phyloP scores from a whole-genome alignment of 1,284 basidiomycete species.

The Phellopilus nigrolimitatus region DNA sequence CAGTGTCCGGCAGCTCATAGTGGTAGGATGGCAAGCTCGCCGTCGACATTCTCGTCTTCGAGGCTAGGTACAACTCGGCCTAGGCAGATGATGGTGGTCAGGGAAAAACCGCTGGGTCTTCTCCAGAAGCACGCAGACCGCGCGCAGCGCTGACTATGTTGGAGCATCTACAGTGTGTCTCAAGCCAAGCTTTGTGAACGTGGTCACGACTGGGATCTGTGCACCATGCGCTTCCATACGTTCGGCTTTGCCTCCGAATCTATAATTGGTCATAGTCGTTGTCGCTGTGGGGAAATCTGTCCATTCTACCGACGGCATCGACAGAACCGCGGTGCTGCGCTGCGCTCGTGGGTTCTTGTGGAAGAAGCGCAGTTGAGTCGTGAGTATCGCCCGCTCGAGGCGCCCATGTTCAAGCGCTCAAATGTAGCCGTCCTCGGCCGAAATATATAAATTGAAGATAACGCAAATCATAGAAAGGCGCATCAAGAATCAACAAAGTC shows the following conservation, averaged over 20 bases:
- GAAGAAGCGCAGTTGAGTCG: slow-evolving; percentile 1
- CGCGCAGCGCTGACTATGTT: slow-evolving; percentile 2
- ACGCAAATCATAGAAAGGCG: not conserved
- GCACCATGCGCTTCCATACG: not conserved
- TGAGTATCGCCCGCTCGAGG: too few relatives aligned
- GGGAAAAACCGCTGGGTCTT: not conserved
- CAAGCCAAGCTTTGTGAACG: slow-evolving; percentile 1
- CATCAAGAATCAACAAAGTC: too few relatives aligned
- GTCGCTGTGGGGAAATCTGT: slow-evolving; percentile 9
- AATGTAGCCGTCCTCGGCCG: too few relatives aligned
- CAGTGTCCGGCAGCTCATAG: slow-evolving; percentile 46
- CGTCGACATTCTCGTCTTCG: slow-evolving; percentile 34
- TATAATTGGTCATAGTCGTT: not conserved
- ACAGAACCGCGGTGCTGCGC: not conserved
- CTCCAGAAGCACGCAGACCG: not conserved
- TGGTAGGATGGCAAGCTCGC: slow-evolving; percentile 45
- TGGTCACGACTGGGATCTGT: not conserved
- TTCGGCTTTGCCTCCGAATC: slow-evolving; percentile 3
- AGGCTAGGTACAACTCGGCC: not conserved
- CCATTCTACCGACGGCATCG: not conserved
- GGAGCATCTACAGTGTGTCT: slow-evolving; percentile 15
- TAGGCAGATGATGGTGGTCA: not conserved
- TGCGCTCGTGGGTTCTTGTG: not conserved
- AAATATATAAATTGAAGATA: not conserved
- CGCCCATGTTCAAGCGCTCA: not conserved